phyloP scores from a whole-genome alignment of 306 rosid species.

The Quercus aquifolioides region DNA sequence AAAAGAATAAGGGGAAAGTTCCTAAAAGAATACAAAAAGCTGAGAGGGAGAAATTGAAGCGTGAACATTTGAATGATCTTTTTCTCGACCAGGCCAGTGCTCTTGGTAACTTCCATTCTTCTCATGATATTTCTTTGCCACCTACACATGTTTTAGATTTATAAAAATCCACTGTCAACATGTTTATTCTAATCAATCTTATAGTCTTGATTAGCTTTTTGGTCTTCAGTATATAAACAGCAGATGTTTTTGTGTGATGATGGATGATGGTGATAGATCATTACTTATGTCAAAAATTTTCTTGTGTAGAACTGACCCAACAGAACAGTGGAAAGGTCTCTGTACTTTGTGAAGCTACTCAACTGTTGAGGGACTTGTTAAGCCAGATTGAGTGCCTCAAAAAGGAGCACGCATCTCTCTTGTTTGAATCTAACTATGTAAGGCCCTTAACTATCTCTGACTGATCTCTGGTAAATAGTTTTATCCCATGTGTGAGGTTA shows the following conservation, averaged over 20 bases:
- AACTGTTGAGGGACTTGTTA: conserved; percentile 62
- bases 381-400: conserved; percentile 63
- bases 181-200: too few relatives aligned
- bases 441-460: conserved; percentile 18
- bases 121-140: too few relatives aligned
- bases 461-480: not conserved
- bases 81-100: too few relatives aligned
- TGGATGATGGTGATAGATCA: not conserved
- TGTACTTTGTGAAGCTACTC: conserved; percentile 53
- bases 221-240: not conserved
- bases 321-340: conserved; percentile 77
- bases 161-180: too few relatives aligned
- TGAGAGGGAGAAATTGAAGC: too few relatives aligned
- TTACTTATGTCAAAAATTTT: not conserved
- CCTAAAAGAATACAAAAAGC: too few relatives aligned
- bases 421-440: conserved; percentile 79
- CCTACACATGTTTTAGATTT: too few relatives aligned
- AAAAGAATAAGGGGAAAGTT: too few relatives aligned
- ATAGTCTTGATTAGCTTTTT: not conserved
- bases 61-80: too few relatives aligned
- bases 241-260: not conserved
- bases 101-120: too few relatives aligned
- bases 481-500: not conserved
- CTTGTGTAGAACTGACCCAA: conserved; percentile 50
- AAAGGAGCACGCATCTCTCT: conserved; percentile 54